Evolutionary conservation across 768 basidiomycete species (phyloP).

Genomic region (Tulasnella sp.): DNA sequence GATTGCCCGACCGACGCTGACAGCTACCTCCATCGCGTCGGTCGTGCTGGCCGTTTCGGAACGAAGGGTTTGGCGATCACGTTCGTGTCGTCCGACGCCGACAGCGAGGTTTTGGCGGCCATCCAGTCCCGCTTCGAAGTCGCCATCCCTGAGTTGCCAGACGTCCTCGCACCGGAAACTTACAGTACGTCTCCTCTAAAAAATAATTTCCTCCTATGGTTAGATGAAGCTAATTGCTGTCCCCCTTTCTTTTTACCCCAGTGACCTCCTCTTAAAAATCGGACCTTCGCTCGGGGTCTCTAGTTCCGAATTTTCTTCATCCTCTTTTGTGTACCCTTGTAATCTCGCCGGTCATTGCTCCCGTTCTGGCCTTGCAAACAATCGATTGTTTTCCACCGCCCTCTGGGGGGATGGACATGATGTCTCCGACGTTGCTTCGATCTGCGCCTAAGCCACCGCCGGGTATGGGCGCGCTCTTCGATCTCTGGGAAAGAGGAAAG

Average conservation of each 20-base stretch:
- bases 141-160: slow-evolving; percentile 90
- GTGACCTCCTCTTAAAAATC: slow-evolving; percentile 27
- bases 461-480: neutral
- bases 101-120: slow-evolving; percentile 88
- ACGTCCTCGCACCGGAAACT: slow-evolving; percentile 87
- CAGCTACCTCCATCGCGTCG: slow-evolving; percentile 97
- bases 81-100: slow-evolving; percentile 87
- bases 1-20: slow-evolving; percentile 97
- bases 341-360: neutral
- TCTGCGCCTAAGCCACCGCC: neutral
- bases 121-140: slow-evolving; percentile 98
- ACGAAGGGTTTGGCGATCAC: slow-evolving; percentile 99
- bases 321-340: neutral
- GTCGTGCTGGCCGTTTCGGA: slow-evolving; percentile 97
- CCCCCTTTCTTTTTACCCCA: neutral
- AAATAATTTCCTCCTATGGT: neutral
- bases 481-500: neutral
- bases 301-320: neutral
- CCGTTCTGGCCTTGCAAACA: neutral
- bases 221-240: neutral
- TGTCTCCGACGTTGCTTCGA: neutral
- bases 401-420: neutral
- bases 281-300: neutral
- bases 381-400: neutral
- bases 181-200: slow-evolving; percentile 69